Percentiles rank a stretch among this genome's conserved stretches.
Conservation (phyloP, 2,329 filamentous ascomycete species). For the Nemania sp. region DNA sequence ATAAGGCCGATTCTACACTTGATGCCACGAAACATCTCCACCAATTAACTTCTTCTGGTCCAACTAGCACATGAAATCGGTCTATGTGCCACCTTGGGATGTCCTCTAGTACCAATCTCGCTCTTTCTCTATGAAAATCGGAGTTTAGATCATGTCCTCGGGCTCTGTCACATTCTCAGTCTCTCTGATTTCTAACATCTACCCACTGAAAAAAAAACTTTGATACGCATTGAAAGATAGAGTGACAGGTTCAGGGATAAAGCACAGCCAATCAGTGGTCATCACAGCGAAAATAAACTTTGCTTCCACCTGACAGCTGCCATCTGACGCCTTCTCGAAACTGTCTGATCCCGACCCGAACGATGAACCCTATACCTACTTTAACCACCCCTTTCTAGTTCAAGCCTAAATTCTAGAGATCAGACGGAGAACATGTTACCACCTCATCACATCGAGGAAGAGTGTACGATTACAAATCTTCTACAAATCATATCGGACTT, state of each 20-base stretch:
- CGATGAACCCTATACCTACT: slow-evolving; percentile 3
- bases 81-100: background rate
- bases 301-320: slow-evolving; percentile 13
- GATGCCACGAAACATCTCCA: slow-evolving; percentile 2
- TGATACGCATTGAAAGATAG: slow-evolving; percentile 6
- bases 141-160: slow-evolving; percentile 10
- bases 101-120: no score
- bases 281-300: slow-evolving; percentile 10
- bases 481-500: background rate
- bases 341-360: slow-evolving; percentile 5
- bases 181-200: slow-evolving; percentile 11
- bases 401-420: background rate
- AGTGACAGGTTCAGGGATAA: slow-evolving; percentile 17
- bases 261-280: slow-evolving; percentile 10
- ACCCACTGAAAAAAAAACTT: slow-evolving; percentile 15
- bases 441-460: background rate
- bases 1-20: background rate
- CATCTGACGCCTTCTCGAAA: slow-evolving; percentile 20
- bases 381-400: slow-evolving; percentile 1
- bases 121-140: no score
- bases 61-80: background rate
- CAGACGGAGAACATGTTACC: slow-evolving; percentile 5
- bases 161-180: slow-evolving; percentile 1
- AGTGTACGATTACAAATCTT: background rate
- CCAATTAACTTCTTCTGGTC: background rate